Conservation (phyloP, 208 protist genomes). For the Wallacemonas collosoma region DNA sequence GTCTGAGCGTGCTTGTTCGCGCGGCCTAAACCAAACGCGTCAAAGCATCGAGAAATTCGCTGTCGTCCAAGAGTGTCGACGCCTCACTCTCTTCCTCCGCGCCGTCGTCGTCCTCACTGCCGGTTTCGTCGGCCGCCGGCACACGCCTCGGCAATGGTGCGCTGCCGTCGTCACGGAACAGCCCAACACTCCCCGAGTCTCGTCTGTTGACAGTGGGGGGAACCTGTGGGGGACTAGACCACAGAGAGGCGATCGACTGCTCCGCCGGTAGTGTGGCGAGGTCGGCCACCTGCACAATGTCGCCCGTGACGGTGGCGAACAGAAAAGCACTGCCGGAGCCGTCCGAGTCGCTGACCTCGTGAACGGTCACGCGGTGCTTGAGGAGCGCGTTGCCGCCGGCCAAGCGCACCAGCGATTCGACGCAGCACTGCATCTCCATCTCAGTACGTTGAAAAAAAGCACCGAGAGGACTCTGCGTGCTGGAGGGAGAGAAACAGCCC, state of each 20-base stretch:
- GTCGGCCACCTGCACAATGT: conserved; percentile 74
- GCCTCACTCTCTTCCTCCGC: neutral
- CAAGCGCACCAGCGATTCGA: conserved; percentile 73
- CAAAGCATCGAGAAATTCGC: neutral
- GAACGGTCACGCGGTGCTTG: conserved; percentile 82
- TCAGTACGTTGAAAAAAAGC: conserved; percentile 78
- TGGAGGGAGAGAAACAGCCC: conserved; percentile 14
- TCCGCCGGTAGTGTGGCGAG: neutral
- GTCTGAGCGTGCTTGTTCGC: too few species aligned
- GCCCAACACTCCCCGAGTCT: too few species aligned
- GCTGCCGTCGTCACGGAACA: too few species aligned
- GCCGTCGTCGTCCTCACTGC: neutral
- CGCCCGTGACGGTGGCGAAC: conserved; percentile 86
- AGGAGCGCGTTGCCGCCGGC: conserved; percentile 89
- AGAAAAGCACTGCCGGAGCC: conserved; percentile 70
- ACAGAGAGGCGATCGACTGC: neutral
- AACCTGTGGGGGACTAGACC: too few species aligned
- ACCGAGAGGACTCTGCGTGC: conserved; percentile 41
- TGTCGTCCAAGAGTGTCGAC: neutral
- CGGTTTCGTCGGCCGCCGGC: neutral
- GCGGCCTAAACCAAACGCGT: neutral
- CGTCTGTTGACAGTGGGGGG: too few species aligned
- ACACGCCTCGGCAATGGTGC: too few species aligned
- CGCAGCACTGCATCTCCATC: conserved; percentile 76
- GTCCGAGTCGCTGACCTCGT: conserved; percentile 86